Evolutionary conservation across 2,329 filamentous ascomycete species (phyloP), one percentile per base, ranked within the genome.

Genomic region (Fusarium illudens): DNA sequence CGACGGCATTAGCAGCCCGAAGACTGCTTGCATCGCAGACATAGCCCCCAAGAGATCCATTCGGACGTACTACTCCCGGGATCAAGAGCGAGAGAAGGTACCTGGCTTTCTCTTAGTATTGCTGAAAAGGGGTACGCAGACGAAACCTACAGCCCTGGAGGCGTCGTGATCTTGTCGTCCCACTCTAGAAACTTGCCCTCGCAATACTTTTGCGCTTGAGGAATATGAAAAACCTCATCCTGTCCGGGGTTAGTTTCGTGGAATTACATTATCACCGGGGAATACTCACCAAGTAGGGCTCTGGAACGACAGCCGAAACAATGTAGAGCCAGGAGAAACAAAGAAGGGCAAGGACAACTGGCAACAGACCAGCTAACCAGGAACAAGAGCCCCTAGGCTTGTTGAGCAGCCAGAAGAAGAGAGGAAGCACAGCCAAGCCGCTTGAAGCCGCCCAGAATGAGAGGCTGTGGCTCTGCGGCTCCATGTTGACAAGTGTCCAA

Each of bases 131-230:
- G 22, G 3, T 3, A 42, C 5, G 11, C 15, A 27, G 30, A 32
- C 12, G 12, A 13, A 33, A 73, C 83, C 77, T 83, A 93, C 82
- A 99, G 82, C 32, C 94, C 96, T 0, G 96, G 95, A 1, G 96
- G 96, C 2, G 96, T 99, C 0, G 96, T 99, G 75, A 99, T 96
- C 78, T 98, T 99, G 62, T 95, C 91, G 79, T 99, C 94, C 96
- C 96, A 99, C 58, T 92, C 84, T 12, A 79, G 76, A 81, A 91
- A 97, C 56, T 86, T 86, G 11, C 91, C 90, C 37, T 86, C 78
- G 78, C 94, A 97, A 78, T 97, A 99, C 29, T 87, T 88, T 73
- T 97, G 93, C 0, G 94, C 94, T 79, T 99, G 96, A 0, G 93
- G 92, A 20, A 97, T 90, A 77, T 99, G 93, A 67, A 96, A 96